phyloP scores from a whole-genome alignment of 2,329 filamentous ascomycete species.

The Monosporascus cannonballus region DNA sequence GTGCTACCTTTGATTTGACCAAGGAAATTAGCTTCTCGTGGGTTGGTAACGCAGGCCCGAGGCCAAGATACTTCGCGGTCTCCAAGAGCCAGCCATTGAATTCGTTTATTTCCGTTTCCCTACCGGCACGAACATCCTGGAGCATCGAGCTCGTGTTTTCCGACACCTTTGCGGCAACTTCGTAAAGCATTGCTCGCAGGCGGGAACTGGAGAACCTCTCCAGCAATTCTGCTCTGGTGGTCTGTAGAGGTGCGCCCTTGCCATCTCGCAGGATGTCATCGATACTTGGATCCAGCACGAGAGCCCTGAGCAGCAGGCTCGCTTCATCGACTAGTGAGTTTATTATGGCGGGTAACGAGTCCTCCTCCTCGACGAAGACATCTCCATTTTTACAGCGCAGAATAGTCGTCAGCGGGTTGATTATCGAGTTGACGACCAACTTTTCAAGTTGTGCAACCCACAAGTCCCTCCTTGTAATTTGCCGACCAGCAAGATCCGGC shows the following conservation, averaged over 20 bases:
- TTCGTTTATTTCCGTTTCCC: conserved; percentile 49
- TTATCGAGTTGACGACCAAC: conserved; percentile 69
- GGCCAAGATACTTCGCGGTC: conserved; percentile 33
- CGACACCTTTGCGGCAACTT: conserved; percentile 40
- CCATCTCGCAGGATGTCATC: conserved; percentile 29
- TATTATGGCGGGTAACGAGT: conserved; percentile 52
- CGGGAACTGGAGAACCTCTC: conserved; percentile 37
- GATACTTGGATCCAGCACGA: conserved; percentile 55
- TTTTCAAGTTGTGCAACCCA: conserved; percentile 75
- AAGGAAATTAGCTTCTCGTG: conserved; percentile 38
- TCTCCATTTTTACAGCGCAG: conserved; percentile 73
- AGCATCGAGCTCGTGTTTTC: conserved; percentile 58
- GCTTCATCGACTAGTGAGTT: conserved; percentile 69
- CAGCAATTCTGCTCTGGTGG: conserved; percentile 31
- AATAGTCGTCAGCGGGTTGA: conserved; percentile 82
- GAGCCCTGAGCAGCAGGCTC: conserved; percentile 60
- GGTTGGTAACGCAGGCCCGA: conserved; percentile 26
- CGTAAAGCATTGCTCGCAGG: conserved; percentile 40
- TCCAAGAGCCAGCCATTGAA: conserved; percentile 55
- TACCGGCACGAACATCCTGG: conserved; percentile 48
- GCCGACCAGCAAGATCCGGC: conserved; percentile 34
- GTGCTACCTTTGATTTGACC: conserved; percentile 30
- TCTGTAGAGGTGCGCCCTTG: conserved; percentile 20
- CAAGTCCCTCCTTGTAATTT: conserved; percentile 37
- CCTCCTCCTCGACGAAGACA: conserved; percentile 53